Evolutionary conservation across 495 filamentous ascomycete genomes (phyloP), one percentile per base, ranked within the genome.

Genomic region (Lineolata rhizophorae): DNA sequence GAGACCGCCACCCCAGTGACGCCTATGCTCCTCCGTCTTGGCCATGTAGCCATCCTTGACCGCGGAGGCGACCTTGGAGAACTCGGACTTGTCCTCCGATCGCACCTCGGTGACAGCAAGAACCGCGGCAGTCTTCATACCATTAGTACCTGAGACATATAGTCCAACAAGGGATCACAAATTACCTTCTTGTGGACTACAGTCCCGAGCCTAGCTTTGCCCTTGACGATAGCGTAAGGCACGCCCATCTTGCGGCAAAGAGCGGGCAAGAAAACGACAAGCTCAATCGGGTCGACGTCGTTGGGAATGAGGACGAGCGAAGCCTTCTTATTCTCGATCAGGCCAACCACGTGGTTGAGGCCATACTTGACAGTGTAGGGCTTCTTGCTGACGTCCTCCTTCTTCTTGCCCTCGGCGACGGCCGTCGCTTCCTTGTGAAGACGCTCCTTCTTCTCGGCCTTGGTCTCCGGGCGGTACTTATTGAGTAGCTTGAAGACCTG

Each of bases 301-400:
- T 99, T 92, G 52, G 90, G 76, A 55, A 99, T 95, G 45, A 99
- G 67, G 53, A 99, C 90, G 43, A 99, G 66, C 35, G 76, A 70
- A 38, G 90, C 85, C 75, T 99, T 99, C 81, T 95, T 99, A 69
- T 94, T 95, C 76, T 99, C 90, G 54, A 99, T 84, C 43, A 99
- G 70, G 40, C 87, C 90, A 44, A 99, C 90, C 48, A 99, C 87
- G 67, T 99, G 90, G 72, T 99, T 99, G 47, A 99, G 72, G 62
- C 90, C 90, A 60, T 91, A 95, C 73, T 99, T 95, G 68, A 85
- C 87, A 49, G 76, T 64, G 61, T 93, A 95, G 47, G 87, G 87
- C 74, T 99, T 99, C 79, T 95, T 95, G 75, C 69, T 76, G 49
- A 90, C 84, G 54, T 94, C 87, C 68, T 95, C 90, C 78, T 95